Percentiles rank a stretch among this genome's conserved stretches.
These are phyloP conservation scores for Verbascum thapsus DNA, from an alignment of 257 asterid genomes.

Conservation along the genomic window DNA sequence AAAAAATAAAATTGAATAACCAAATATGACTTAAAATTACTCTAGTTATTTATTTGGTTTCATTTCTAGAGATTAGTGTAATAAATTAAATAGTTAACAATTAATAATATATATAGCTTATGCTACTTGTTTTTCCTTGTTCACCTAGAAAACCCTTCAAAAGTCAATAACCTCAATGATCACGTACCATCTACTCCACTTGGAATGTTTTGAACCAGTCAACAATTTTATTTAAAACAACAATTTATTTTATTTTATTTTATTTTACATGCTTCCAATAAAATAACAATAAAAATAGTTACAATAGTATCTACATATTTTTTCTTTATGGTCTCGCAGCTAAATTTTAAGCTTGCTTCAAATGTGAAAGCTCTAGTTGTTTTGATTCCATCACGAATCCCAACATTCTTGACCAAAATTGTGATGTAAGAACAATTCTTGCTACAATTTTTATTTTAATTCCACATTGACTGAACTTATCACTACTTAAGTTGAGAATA, in stretches of 20 bases:
- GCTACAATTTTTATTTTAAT: neutral
- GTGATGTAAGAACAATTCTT: conserved; percentile 1
- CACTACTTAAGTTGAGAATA: conserved; percentile 27
- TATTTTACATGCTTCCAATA: neutral
- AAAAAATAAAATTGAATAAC: too few species aligned
- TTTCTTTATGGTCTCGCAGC: conserved; percentile 1
- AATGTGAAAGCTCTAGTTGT: conserved; percentile 44
- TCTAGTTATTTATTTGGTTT: too few species aligned
- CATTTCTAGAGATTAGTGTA: too few species aligned
- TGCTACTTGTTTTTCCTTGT: neutral
- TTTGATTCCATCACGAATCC: conserved; percentile 41
- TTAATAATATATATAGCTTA: too few species aligned
- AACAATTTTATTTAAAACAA: conserved; percentile 31
- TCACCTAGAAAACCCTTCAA: conserved; percentile 30
- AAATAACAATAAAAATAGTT: neutral
- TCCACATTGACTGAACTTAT: conserved; percentile 25
- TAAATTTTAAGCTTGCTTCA: conserved; percentile 22
- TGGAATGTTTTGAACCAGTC: conserved; percentile 58
- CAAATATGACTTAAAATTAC: too few species aligned
- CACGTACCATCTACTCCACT: conserved; percentile 61
- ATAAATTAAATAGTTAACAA: too few species aligned
- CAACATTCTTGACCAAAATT: conserved; percentile 33
- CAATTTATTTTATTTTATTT: conserved; percentile 22
- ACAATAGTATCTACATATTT: neutral
- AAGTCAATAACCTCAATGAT: conserved; percentile 66